These are phyloP conservation scores for Kwoniella sp. DNA, from an alignment of 768 basidiomycete species.

Conservation along the genomic window DNA sequence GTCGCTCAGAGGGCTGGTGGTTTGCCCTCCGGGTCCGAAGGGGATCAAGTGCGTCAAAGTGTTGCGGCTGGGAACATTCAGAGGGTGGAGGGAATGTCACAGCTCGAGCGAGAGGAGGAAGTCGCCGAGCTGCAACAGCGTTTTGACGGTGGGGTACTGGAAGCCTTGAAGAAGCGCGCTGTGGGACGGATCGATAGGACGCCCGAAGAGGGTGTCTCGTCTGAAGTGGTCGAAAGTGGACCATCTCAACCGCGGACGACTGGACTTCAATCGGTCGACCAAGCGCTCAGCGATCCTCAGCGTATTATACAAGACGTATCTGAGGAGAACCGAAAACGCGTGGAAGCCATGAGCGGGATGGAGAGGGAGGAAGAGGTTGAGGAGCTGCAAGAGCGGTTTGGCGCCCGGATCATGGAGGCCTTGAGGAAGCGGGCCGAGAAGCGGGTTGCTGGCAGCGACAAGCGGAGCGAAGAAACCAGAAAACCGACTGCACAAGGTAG, in stretches of 20 bases:
- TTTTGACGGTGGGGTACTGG: conserved; percentile 65
- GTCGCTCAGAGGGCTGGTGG: no score
- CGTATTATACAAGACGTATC: conserved; percentile 18
- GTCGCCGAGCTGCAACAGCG: conserved; percentile 63
- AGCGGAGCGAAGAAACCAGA: background rate
- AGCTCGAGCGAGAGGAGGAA: conserved; percentile 66
- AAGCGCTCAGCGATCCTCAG: conserved; percentile 18
- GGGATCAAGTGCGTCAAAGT: conserved; percentile 54
- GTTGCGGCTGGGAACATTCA: conserved; percentile 62
- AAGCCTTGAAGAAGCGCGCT: conserved; percentile 60
- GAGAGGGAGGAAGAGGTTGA: conserved; percentile 23
- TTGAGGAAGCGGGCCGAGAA: conserved; percentile 25
- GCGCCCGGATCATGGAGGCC: conserved; percentile 14
- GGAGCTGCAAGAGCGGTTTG: conserved; percentile 36
- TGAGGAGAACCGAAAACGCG: conserved; percentile 23
- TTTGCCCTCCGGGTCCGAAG: conserved; percentile 52
- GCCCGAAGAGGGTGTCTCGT: conserved; percentile 7
- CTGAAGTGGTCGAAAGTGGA: background rate
- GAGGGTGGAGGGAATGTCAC: conserved; percentile 64
- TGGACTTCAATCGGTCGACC: conserved; percentile 13
- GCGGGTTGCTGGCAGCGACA: conserved; percentile 8
- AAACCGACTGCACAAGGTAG: background rate
- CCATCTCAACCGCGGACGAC: background rate
- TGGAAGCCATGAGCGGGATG: conserved; percentile 15
- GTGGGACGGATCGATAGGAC: conserved; percentile 53